Conservation (phyloP, 495 filamentous ascomycete genomes). For the Hypoxylon lenormandii region DNA sequence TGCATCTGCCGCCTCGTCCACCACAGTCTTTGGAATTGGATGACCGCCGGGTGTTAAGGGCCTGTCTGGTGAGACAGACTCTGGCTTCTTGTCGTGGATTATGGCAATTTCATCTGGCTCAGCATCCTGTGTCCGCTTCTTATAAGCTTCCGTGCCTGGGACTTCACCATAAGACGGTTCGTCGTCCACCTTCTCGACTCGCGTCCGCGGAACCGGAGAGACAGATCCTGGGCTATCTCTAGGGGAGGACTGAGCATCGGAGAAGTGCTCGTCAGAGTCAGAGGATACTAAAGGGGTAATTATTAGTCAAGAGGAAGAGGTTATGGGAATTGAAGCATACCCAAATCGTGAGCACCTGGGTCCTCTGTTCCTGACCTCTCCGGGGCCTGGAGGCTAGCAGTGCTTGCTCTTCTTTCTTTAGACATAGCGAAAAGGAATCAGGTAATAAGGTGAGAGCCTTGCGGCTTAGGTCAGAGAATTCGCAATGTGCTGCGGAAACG, state of each 20-base stretch:
- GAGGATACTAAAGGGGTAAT: constrained; percentile 64
- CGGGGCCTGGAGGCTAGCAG: constrained; percentile 71
- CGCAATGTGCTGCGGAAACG: not conserved
- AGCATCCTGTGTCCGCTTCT: constrained; percentile 81
- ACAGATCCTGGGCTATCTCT: constrained; percentile 64
- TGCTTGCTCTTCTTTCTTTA: constrained; percentile 48
- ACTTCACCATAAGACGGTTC: constrained; percentile 83
- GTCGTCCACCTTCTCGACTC: constrained; percentile 80
- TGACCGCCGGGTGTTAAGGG: constrained; percentile 56
- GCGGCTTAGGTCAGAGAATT: not conserved
- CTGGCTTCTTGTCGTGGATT: constrained; percentile 60
- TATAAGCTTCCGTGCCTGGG: constrained; percentile 82
- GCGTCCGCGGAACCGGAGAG: constrained; percentile 79
- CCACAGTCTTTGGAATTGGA: constrained; percentile 63
- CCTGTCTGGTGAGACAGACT: constrained; percentile 43
- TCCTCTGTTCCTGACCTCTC: constrained; percentile 74
- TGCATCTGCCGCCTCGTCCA: constrained; percentile 61
- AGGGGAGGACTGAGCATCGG: constrained; percentile 82
- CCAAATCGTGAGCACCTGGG: constrained; percentile 83
- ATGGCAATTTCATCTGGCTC: constrained; percentile 77
- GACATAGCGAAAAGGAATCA: constrained; percentile 47
- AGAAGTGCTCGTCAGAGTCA: constrained; percentile 88
- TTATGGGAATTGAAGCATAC: constrained; percentile 61
- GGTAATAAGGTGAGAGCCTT: constrained; percentile 1
- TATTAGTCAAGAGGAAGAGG: constrained; percentile 19